Evolutionary conservation across 768 basidiomycete genomes (phyloP).

Genomic region (Phanerochaete carnosa): DNA sequence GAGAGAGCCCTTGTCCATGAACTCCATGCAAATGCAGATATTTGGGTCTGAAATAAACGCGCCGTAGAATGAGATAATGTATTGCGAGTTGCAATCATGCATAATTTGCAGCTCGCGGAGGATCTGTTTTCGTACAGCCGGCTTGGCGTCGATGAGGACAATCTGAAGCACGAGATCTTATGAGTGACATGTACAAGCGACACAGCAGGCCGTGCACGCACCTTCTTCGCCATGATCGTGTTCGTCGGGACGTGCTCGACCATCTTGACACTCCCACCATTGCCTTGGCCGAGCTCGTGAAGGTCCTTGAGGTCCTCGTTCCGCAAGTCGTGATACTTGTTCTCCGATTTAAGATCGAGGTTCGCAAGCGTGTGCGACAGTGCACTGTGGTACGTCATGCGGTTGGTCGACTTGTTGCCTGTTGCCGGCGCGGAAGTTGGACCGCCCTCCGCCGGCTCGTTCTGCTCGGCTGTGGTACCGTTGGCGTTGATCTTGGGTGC

Average conservation of each 20-base stretch:
- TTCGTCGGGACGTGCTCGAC: slow-evolving; percentile 90
- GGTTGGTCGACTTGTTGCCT: slow-evolving; percentile 43
- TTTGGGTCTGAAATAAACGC: slow-evolving; percentile 97
- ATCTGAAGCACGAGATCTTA: slow-evolving; percentile 49
- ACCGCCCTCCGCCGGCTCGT: slow-evolving; percentile 46
- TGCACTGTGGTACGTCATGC: slow-evolving; percentile 75
- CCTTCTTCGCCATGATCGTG: slow-evolving; percentile 98
- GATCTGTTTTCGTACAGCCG: slow-evolving; percentile 95
- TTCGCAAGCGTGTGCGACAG: slow-evolving; percentile 83
- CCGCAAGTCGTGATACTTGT: slow-evolving; percentile 73
- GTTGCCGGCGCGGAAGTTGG: slow-evolving; percentile 52
- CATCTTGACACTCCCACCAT: slow-evolving; percentile 96
- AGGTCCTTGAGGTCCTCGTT: slow-evolving; percentile 91
- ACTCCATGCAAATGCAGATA: slow-evolving; percentile 99
- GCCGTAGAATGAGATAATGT: slow-evolving; percentile 97
- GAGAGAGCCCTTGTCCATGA: slow-evolving; percentile 88
- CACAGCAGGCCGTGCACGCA: slow-evolving; percentile 30
- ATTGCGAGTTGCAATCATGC: slow-evolving; percentile 92
- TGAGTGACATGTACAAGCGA: not conserved
- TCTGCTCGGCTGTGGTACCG: slow-evolving; percentile 28
- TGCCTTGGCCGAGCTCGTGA: slow-evolving; percentile 90
- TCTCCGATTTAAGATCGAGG: slow-evolving; percentile 82
- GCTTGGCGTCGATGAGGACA: slow-evolving; percentile 95
- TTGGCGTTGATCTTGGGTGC: slow-evolving; percentile 56
- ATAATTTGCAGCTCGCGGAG: slow-evolving; percentile 97